These are phyloP conservation scores for Gossypium schwendimanii DNA, from an alignment of 441 rosid genomes.

Conservation along the genomic window DNA sequence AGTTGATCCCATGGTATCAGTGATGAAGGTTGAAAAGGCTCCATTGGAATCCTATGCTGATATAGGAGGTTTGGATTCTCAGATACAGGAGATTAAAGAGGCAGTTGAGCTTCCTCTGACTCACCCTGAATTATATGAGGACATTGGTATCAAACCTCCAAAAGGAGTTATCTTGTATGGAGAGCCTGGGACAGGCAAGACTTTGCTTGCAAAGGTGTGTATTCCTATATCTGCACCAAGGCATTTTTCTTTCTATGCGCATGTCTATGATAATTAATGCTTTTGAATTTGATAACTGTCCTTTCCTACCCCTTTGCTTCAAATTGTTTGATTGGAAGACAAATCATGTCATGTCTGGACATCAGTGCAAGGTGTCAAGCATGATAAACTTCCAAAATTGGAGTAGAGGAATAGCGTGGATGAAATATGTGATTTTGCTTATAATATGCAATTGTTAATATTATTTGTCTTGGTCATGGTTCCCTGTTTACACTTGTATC, in stretches of 20 bases:
- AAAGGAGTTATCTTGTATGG: conserved; percentile 97
- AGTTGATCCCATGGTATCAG: conserved; percentile 98
- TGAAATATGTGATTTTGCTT: background rate
- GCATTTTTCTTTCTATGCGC: background rate
- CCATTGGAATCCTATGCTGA: conserved; percentile 96
- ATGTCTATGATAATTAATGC: background rate
- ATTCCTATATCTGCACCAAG: background rate
- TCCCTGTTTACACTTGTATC: background rate
- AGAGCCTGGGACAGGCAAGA: conserved; percentile 95
- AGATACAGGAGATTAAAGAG: conserved; percentile 75
- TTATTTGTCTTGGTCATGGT: background rate
- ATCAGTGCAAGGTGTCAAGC: background rate
- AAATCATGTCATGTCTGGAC: background rate
- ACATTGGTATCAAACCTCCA: conserved; percentile 94
- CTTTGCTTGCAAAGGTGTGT: conserved; percentile 85
- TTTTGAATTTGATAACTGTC: background rate
- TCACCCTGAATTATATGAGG: conserved; percentile 95
- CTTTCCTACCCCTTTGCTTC: background rate
- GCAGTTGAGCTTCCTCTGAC: conserved; percentile 59
- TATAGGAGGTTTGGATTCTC: conserved; percentile 96
- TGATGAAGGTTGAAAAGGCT: conserved; percentile 98
- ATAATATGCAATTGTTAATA: background rate
- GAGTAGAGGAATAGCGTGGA: background rate
- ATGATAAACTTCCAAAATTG: background rate
- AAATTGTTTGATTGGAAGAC: background rate